Base-by-base conservation (phyloP, 768 basidiomycete genomes). In the Guyanaporus albipodus region DNA sequence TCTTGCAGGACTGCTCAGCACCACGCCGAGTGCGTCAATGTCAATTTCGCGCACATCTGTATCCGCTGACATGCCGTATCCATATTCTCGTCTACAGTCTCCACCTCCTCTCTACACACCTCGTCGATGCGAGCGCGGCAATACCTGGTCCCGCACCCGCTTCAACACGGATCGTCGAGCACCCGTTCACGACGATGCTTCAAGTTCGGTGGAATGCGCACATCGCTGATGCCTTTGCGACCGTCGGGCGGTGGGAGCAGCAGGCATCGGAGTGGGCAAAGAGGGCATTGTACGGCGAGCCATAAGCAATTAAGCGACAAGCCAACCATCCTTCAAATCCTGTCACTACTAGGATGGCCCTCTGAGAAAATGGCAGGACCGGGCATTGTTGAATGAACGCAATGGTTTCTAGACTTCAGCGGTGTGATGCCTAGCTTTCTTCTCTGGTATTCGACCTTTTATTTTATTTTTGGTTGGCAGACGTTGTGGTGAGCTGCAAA, bases 201-300 rank as follows among this genome's bases (percentile, higher is more conserved):
- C 71, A 83, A 52, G 71, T 72, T 14, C 69, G 62, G 39, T 85
- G 83, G 83, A 85, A 85, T 55, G 63, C 72, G 12, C 74, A 84
- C 50, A 55, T 84, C 17, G 78, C 71, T 6, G 58, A 57, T 31
- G 49, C 78, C 19, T 77, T 76, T 46, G 53, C 62, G 18, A 71
- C 73, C 11, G 67, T 75, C 44, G 63, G 70, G 21, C 63, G 64
- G 27, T 75, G 73, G 70, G 80, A 82, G 46, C 68, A 59, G 27
- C 69, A 67, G 6, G 72, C 70, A 24, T 66, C 67, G 36, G 73
- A 70, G 6, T 77, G 77, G 78, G 74, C 77, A 19, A 60, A 60
- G 54, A 71, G 58, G 35, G 39, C 73, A 46, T 38, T 82, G 41
- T 78, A 79, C 56, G 75, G 77, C 17, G 54, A 50, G n/a, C 29